Conservation (phyloP, 2,329 filamentous ascomycete genomes). For the Dissoconium aciculare region DNA sequence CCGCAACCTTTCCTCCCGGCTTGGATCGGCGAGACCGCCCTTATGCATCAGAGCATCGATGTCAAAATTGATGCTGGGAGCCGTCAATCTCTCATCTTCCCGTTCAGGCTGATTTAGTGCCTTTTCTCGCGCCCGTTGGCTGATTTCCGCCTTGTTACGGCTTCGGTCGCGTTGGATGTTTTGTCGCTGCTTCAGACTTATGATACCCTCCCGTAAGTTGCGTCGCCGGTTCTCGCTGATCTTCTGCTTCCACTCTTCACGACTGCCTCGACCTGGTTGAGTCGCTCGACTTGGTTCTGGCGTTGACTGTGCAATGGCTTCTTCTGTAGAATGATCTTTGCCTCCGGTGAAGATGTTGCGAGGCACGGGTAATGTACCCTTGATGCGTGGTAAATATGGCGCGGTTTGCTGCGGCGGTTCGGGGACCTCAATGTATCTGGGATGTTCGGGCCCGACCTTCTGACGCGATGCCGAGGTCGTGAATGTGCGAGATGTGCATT, state of each 20-base stretch:
- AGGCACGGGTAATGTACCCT: constrained; percentile 71
- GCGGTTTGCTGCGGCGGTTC: constrained; percentile 56
- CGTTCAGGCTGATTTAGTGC: constrained; percentile 50
- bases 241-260: constrained; percentile 50
- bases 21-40: constrained; percentile 41
- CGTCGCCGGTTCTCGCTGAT: constrained; percentile 58
- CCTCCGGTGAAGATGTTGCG: constrained; percentile 54
- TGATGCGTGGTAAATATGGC: constrained; percentile 37
- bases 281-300: constrained; percentile 10
- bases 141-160: constrained; percentile 30
- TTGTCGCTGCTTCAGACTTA: constrained; percentile 54
- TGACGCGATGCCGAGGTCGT: constrained; percentile 30
- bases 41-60: constrained; percentile 21
- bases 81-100: constrained; percentile 63
- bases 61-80: constrained; percentile 40
- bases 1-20: constrained; percentile 42
- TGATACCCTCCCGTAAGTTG: constrained; percentile 57
- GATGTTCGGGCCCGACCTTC: constrained; percentile 66
- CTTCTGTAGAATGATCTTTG: constrained; percentile 38
- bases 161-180: constrained; percentile 27
- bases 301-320: constrained; percentile 12
- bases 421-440: constrained; percentile 72
- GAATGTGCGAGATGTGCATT: constrained; percentile 28
- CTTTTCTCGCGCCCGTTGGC: constrained; percentile 36
- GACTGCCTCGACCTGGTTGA: constrained; percentile 28